Evolutionary conservation across 208 protist species (phyloP).

Genomic region (Leishmania martiniquensis): DNA sequence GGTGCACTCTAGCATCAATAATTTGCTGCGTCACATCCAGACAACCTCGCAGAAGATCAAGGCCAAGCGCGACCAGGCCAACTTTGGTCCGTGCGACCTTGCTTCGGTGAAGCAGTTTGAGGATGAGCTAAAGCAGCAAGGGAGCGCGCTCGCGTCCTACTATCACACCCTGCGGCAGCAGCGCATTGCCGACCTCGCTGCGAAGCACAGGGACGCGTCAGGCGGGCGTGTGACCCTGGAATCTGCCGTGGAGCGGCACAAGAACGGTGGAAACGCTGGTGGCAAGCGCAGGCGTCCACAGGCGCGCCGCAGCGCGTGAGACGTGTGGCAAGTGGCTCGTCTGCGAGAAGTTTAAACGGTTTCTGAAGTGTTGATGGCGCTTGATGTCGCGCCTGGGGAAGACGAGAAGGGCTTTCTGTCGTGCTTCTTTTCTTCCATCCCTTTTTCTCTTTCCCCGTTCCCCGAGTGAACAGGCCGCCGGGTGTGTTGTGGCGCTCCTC

Average conservation of each 20-base stretch:
- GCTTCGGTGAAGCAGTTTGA: conserved; percentile 82
- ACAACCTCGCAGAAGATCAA: conserved; percentile 65
- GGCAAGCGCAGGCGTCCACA: conserved; percentile 31
- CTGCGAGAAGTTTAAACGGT: neutral
- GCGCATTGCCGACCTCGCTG: conserved; percentile 70
- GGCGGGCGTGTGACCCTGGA: conserved; percentile 83
- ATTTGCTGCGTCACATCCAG: conserved; percentile 81
- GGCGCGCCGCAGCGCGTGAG: conserved; percentile 1
- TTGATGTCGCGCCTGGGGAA: neutral
- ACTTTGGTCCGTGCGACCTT: conserved; percentile 84
- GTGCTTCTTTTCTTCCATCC: too few species aligned
- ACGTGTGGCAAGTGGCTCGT: conserved; percentile 5
- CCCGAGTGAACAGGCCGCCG: neutral
- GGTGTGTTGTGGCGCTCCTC: neutral
- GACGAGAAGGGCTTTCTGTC: neutral
- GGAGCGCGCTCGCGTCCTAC: conserved; percentile 65
- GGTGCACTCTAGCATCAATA: conserved; percentile 74
- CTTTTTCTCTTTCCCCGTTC: neutral
- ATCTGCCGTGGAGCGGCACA: conserved; percentile 43
- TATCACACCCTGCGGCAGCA: conserved; percentile 78
- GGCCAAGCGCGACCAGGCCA: conserved; percentile 70
- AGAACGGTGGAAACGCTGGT: conserved; percentile 24
- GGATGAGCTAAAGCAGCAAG: conserved; percentile 60
- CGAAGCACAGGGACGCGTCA: conserved; percentile 57
- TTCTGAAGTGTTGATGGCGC: neutral